phyloP scores from a whole-genome alignment of 345 rosid genomes.

The Syzygium grande region DNA sequence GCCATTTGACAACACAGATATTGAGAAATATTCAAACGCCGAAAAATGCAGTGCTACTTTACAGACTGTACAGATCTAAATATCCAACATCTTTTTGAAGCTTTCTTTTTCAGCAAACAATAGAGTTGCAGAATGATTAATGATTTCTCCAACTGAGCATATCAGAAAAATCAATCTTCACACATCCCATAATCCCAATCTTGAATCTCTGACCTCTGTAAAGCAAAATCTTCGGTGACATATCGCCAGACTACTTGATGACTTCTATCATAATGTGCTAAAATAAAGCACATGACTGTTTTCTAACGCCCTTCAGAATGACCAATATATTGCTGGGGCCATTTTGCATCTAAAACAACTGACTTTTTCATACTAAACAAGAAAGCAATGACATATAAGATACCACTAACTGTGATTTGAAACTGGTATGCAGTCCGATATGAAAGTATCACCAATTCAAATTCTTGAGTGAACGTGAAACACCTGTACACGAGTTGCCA shows the following conservation, averaged over 20 bases:
- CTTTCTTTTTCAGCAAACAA: neutral
- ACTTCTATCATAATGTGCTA: neutral
- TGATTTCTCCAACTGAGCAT: neutral
- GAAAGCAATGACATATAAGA: neutral
- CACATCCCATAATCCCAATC: neutral
- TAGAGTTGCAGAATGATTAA: neutral
- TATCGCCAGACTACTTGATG: neutral
- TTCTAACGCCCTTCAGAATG: neutral
- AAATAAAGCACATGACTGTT: neutral
- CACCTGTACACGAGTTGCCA: conserved; percentile 92
- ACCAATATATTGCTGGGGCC: neutral
- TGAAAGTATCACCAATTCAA: neutral
- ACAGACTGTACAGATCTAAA: neutral
- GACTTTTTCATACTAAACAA: neutral
- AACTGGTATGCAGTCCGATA: neutral
- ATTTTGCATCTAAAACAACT: neutral
- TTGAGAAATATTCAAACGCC: neutral
- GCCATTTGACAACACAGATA: conserved; percentile 19
- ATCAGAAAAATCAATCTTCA: neutral
- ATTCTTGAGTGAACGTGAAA: neutral
- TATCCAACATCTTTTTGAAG: neutral
- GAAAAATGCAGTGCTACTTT: neutral
- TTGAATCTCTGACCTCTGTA: neutral
- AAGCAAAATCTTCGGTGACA: neutral
- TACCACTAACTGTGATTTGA: neutral